phyloP scores from a whole-genome alignment of 768 basidiomycete genomes.

The Naganishia vaughanmartiniae region DNA sequence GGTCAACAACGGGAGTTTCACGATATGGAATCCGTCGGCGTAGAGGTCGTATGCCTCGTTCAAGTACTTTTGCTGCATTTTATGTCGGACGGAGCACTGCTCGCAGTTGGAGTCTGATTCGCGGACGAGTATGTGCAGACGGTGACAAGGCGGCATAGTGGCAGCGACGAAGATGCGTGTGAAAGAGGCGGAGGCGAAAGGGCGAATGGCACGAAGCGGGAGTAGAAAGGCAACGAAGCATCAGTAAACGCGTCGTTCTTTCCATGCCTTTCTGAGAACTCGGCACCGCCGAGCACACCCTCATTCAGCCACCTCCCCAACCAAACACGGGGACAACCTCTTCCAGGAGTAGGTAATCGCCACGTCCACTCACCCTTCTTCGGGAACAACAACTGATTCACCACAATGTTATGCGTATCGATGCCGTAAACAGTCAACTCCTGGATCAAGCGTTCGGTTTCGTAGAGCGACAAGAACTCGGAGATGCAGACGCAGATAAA shows the following conservation, averaged over 20 bases:
- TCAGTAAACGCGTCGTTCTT: too few species aligned
- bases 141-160: too few species aligned
- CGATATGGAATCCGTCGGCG: conserved; percentile 96
- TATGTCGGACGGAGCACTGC: conserved; percentile 87
- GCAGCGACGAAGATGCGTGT: too few species aligned
- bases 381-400: conserved; percentile 94
- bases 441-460: conserved; percentile 96
- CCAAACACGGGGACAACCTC: too few species aligned
- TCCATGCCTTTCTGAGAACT: too few species aligned
- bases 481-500: conserved; percentile 99
- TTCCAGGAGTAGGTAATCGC: too few species aligned
- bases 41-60: conserved; percentile 94
- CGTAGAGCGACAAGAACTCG: conserved; percentile 95
- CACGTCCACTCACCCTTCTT: conserved; percentile 66
- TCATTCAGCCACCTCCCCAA: too few species aligned
- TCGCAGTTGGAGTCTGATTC: conserved; percentile 86
- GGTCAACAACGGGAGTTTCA: conserved; percentile 86
- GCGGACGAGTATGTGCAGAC: too few species aligned
- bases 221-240: not conserved
- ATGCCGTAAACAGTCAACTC: conserved; percentile 74
- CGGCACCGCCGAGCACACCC: too few species aligned
- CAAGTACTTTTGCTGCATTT: conserved; percentile 99
- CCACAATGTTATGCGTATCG: conserved; percentile 97
- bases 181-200: too few species aligned
- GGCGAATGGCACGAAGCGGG: not conserved